phyloP scores from a whole-genome alignment of 73 alveolate genomes.

The Paramecium tetraurelia region DNA sequence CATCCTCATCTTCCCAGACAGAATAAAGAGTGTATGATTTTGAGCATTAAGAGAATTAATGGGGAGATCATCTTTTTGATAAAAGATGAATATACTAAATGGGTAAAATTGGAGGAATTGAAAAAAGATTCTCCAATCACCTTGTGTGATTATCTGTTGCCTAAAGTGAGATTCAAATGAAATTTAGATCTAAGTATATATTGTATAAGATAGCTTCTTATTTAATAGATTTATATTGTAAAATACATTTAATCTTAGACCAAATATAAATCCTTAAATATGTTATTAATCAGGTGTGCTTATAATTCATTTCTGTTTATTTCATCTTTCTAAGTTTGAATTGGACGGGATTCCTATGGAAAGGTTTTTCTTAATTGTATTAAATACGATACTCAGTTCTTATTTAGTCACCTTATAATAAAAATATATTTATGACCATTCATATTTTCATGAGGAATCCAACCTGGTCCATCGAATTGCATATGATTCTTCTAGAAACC shows the following conservation, averaged over 20 bases:
- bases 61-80: background rate
- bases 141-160: background rate
- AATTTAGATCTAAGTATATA: background rate
- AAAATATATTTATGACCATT: background rate
- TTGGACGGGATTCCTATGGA: slow-evolving; percentile 24
- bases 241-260: background rate
- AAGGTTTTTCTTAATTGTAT: slow-evolving; percentile 36
- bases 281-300: slow-evolving; percentile 27
- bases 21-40: background rate
- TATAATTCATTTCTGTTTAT: slow-evolving; percentile 18
- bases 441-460: slow-evolving; percentile 41
- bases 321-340: slow-evolving; percentile 48
- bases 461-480: slow-evolving; percentile 29
- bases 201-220: background rate
- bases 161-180: background rate
- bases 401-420: background rate
- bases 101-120: background rate
- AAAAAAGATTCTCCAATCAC: background rate
- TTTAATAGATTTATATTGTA: background rate
- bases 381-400: slow-evolving; percentile 41
- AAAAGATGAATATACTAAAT: background rate
- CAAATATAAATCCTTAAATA: background rate
- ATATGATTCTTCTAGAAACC: slow-evolving; percentile 49
- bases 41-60: background rate
- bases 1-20: background rate